These are phyloP conservation scores for Cicer bijugum DNA, from an alignment of 306 rosid genomes.

Conservation along the genomic window DNA sequence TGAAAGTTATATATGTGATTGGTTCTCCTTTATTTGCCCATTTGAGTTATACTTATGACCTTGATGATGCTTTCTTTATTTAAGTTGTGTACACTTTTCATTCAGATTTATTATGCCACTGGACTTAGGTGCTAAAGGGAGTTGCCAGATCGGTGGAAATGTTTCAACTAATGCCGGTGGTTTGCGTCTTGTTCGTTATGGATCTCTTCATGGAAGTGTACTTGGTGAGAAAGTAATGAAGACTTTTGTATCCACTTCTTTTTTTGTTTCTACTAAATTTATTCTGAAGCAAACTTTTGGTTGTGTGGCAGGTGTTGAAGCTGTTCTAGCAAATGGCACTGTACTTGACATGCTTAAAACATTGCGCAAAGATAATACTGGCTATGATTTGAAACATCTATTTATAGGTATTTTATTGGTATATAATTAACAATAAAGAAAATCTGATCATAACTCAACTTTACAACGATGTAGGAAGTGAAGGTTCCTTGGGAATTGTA, in stretches of 20 bases:
- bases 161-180: slow-evolving; percentile 98
- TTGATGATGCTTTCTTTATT: slow-evolving; percentile 43
- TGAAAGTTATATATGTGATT: slow-evolving; percentile 37
- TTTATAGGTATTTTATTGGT: slow-evolving; percentile 97
- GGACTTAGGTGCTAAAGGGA: slow-evolving; percentile 99
- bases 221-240: slow-evolving; percentile 62
- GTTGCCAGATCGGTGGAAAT: slow-evolving; percentile 99
- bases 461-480: slow-evolving; percentile 75
- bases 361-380: slow-evolving; percentile 95
- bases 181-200: slow-evolving; percentile 89
- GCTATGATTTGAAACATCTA: slow-evolving; percentile 90
- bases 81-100: slow-evolving; percentile 57
- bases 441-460: slow-evolving; percentile 38
- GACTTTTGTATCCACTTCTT: slow-evolving; percentile 24
- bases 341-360: slow-evolving; percentile 91
- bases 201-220: slow-evolving; percentile 92
- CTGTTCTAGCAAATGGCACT: slow-evolving; percentile 87
- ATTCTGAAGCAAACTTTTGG: slow-evolving; percentile 43
- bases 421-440: slow-evolving; percentile 39
- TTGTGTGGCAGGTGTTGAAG: slow-evolving; percentile 77
- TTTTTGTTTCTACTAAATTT: slow-evolving; percentile 31
- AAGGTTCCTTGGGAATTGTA: slow-evolving; percentile 96
- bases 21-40: slow-evolving; percentile 29
- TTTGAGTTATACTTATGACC: slow-evolving; percentile 30
- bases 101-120: slow-evolving; percentile 98